These are phyloP conservation scores for Sphaerulina musiva DNA, from an alignment of 2,329 filamentous ascomycete species.

Conservation along the genomic window DNA sequence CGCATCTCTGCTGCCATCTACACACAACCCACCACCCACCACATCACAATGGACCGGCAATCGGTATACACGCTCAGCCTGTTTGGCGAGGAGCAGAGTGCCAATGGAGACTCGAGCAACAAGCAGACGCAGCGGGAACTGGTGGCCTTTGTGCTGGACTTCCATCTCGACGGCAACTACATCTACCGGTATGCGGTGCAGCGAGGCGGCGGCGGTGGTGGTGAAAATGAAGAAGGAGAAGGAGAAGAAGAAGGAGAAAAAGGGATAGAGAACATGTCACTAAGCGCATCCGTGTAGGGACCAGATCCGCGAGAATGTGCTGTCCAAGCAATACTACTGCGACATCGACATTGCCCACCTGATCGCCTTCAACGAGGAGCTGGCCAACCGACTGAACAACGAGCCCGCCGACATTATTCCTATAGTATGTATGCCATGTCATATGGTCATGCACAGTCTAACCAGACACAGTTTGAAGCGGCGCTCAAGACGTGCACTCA, in stretches of 20 bases:
- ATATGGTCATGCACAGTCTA: slow-evolving; percentile 15
- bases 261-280: slow-evolving; percentile 8
- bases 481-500: slow-evolving; percentile 88
- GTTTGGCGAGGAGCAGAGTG: slow-evolving; percentile 46
- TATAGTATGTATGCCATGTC: slow-evolving; percentile 52
- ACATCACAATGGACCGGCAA: slow-evolving; percentile 67
- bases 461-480: slow-evolving; percentile 65
- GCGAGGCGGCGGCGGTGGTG: not conserved
- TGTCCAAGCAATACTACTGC: slow-evolving; percentile 90
- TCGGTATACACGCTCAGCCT: slow-evolving; percentile 81
- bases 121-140: slow-evolving; percentile 66
- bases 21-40: not conserved
- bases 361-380: slow-evolving; percentile 91
- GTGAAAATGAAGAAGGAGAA: not conserved
- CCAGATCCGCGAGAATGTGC: slow-evolving; percentile 88
- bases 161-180: slow-evolving; percentile 88
- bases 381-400: slow-evolving; percentile 81
- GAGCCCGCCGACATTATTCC: slow-evolving; percentile 91
- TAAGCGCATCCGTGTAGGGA: slow-evolving; percentile 55
- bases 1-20: slow-evolving; percentile 1
- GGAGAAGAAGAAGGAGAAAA: no score
- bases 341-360: slow-evolving; percentile 93
- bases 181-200: slow-evolving; percentile 68
- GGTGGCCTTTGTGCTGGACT: slow-evolving; percentile 86
- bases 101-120: slow-evolving; percentile 33